Base-by-base conservation (phyloP, 2,329 filamentous ascomycete species). In the Neopestalotiopsis sp. region DNA sequence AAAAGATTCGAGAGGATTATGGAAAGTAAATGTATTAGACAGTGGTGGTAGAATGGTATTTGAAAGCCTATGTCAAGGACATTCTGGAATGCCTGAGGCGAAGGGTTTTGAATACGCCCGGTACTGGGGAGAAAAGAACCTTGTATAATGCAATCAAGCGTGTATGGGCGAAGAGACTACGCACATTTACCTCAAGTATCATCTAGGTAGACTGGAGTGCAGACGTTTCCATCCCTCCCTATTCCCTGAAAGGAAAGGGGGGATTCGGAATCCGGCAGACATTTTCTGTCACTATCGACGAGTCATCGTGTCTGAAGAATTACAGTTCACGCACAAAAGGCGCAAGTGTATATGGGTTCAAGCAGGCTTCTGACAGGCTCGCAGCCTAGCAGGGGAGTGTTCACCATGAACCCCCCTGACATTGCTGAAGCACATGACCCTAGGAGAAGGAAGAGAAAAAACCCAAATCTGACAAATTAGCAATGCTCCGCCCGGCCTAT, bases 181-280 rank as follows among this genome's bases (percentile, higher is more conserved):
- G 59, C 59, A 61, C 59, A 38, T 61, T 61, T 61, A 30, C 59
- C 59, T 61, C 59, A 61, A 9, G n/a, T 34, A 13, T 20, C 40
- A 40, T 42, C 30, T 13, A 14, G 32, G 30, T 17, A 40, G n/a
- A 40, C 30, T 30, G 10, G 17, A 13, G 7, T n/a, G 20, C 14
- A n/a, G 5, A 17, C 6, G 1, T 3, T 20, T n/a, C 14, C 17
- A 53, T 53, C 20, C 17, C 5, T 49, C 42, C 17, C 13, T 42
- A 14, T 14, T 7, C 9, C n/a, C 20, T n/a, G 17, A 10, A 53
- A 53, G 20, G 3, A n/a, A 53, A 53, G n/a, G 45, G 10, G 20
- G 14, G 17, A 53, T 17, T 17, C 32, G 59, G 57, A 28, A 28
- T 7, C 24, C 57, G 57, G 57, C 57, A 59, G 57, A 24, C 30